These are phyloP conservation scores for Pulveroboletus frians DNA, from an alignment of 768 basidiomycete genomes.

Conservation along the genomic window DNA sequence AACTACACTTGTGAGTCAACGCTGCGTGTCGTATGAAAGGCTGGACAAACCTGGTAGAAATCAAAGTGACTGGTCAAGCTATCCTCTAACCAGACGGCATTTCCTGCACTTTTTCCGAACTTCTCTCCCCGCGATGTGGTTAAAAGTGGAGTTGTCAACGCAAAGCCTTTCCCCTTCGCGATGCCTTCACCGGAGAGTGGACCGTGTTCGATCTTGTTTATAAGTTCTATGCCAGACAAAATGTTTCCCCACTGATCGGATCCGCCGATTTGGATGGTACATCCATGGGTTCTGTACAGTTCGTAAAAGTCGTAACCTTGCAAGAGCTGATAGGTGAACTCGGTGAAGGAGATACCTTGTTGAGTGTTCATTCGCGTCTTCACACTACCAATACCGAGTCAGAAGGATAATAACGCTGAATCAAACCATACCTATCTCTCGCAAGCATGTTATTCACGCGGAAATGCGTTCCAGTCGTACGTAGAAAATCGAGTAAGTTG, in stretches of 20 bases:
- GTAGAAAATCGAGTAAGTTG: constrained; percentile 78
- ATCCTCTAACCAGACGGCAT: constrained; percentile 87
- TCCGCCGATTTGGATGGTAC: constrained; percentile 88
- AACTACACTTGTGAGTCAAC: constrained; percentile 49
- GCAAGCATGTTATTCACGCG: constrained; percentile 87
- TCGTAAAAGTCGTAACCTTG: constrained; percentile 94
- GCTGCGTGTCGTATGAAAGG: background rate
- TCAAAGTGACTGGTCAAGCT: constrained; percentile 80
- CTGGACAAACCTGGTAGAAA: constrained; percentile 78
- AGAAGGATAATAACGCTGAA: background rate
- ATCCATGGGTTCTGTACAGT: constrained; percentile 58
- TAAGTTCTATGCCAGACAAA: constrained; percentile 86
- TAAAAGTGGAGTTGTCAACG: constrained; percentile 89
- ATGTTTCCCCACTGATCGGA: constrained; percentile 99
- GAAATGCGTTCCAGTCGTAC: constrained; percentile 70
- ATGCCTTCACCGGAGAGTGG: background rate
- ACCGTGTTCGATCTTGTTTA: constrained; percentile 44
- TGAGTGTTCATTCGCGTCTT: constrained; percentile 72
- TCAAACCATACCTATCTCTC: constrained; percentile 68
- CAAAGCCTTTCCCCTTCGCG: constrained; percentile 49
- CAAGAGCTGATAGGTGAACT: constrained; percentile 95
- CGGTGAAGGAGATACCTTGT: constrained; percentile 94
- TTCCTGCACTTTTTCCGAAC: constrained; percentile 96
- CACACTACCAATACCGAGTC: constrained; percentile 48
- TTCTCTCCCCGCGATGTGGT: constrained; percentile 89